Evolutionary conservation across 371 early-diverging fungal species (phyloP).

Genomic region (Parasitella parasitica): DNA sequence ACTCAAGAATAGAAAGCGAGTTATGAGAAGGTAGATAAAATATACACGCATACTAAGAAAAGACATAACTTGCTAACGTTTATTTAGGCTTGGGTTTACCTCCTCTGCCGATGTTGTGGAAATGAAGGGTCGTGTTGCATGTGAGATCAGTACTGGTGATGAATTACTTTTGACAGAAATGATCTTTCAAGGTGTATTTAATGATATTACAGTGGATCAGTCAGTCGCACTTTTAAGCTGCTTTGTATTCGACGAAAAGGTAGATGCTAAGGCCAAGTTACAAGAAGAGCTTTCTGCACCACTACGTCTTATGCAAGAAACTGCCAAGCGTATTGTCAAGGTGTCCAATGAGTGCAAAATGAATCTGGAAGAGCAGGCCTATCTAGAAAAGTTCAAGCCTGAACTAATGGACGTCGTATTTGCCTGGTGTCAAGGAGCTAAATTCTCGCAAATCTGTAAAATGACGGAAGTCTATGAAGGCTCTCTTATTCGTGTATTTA

Average conservation of each 20-base stretch:
- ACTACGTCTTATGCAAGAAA: conserved; percentile 82
- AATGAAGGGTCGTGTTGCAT: conserved; percentile 98
- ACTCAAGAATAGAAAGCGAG: conserved; percentile 85
- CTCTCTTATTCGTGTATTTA: conserved; percentile 92
- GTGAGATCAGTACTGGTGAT: conserved; percentile 98
- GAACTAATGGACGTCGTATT: conserved; percentile 98
- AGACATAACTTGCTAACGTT: background rate
- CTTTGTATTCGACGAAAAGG: conserved; percentile 93
- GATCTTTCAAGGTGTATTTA: conserved; percentile 98
- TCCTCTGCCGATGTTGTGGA: conserved; percentile 85
- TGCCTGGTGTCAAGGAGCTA: conserved; percentile 95
- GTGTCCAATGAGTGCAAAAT: conserved; percentile 90
- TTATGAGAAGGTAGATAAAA: conserved; percentile 66
- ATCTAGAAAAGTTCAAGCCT: conserved; percentile 80
- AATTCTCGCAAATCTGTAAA: conserved; percentile 95
- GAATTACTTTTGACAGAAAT: conserved; percentile 98
- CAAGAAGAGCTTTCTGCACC: conserved; percentile 82
- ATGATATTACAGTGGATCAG: conserved; percentile 89
- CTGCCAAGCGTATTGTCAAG: conserved; percentile 84
- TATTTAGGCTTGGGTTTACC: conserved; percentile 77
- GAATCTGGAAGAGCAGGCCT: conserved; percentile 77
- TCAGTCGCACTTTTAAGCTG: conserved; percentile 92
- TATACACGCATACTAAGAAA: background rate
- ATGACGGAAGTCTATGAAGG: conserved; percentile 99
- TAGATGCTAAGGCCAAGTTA: conserved; percentile 34